Evolutionary conservation across 2,329 filamentous ascomycete species (phyloP), one percentile per base, ranked within the genome.

Genomic region (Trichoderma sp.): DNA sequence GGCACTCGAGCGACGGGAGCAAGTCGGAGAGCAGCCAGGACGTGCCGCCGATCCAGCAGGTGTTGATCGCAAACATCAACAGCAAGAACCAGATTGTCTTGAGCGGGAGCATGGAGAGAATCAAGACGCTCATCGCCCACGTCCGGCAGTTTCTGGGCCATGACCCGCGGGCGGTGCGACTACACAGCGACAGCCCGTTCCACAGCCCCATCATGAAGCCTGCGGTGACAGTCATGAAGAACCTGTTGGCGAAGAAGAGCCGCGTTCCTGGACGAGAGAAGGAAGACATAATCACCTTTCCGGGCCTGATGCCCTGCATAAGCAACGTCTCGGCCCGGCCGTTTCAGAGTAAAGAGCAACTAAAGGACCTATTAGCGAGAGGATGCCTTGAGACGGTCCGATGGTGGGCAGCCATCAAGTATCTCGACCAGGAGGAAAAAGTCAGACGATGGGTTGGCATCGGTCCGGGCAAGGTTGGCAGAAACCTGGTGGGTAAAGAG

Each of bases 71-170:
- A 70, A 97, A 98, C 80, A 89, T 97, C 81, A 98, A 98, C 82
- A 93, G 90, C 78, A 96, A 94, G 82, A 97, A 97, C 77, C 95
- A 98, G 81, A 97, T 98, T 75, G 95, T 97, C 63, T 84, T 98
- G 64, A 96, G 92, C 76, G 95, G 95, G 43, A 95, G 90, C 79
- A 90, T 97, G 65, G 90, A 90, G 74, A 86, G 89, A 73, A 97
- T 97, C 78, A 90, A 89, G 75, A 90, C 90, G 68, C 87, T 97
- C 21, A 83, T 97, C 65, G 89, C 92, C 13, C 94, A 97, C 77
- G 85, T 98, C 69, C 85, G 94, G 63, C 93, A 96, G 77, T 97
- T 97, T 77, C 88, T 93, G 11, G 94, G 94, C 13, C 94, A 97
- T 77, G 95, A 97, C 79, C 94, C 95, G 4, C 86, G 95, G 65